These are phyloP conservation scores for Paramecium caudatum DNA, from an alignment of 73 alveolate genomes.

Conservation along the genomic window DNA sequence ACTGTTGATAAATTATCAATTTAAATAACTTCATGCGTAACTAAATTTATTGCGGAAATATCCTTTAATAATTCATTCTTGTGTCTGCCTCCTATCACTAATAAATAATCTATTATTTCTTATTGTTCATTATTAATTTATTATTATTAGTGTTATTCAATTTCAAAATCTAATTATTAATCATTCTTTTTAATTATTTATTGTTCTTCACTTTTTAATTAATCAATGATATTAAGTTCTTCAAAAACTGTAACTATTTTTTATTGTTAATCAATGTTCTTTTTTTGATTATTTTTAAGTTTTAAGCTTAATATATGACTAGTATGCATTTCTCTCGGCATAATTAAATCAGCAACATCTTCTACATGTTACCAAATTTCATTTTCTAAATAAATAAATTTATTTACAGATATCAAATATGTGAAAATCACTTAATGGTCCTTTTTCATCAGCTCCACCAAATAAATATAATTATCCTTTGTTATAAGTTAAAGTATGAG, in stretches of 20 bases:
- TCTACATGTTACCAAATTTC: background rate
- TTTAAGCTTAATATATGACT: conserved; percentile 1
- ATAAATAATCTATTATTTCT: conserved; percentile 46
- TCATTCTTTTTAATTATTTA: background rate
- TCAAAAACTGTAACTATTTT: background rate
- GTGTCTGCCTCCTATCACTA: conserved; percentile 31
- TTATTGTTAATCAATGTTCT: background rate
- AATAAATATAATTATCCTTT: background rate
- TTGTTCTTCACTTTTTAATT: background rate
- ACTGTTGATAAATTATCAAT: background rate
- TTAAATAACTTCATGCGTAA: background rate
- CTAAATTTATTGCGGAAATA: background rate
- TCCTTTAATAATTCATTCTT: conserved; percentile 28
- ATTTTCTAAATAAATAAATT: background rate
- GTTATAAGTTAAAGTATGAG: conserved; percentile 30
- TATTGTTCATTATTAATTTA: background rate
- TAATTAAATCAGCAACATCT: conserved; percentile 37
- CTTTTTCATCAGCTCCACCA: conserved; percentile 65
- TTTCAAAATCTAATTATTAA: background rate
- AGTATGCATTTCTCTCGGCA: conserved; percentile 65
- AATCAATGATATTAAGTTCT: background rate
- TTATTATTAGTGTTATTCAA: background rate
- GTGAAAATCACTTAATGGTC: conserved; percentile 36
- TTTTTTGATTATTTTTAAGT: background rate
- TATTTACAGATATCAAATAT: conserved; percentile 47